These are phyloP conservation scores for Rusavskia elegans DNA, from an alignment of 495 filamentous ascomycete genomes.

Conservation along the genomic window DNA sequence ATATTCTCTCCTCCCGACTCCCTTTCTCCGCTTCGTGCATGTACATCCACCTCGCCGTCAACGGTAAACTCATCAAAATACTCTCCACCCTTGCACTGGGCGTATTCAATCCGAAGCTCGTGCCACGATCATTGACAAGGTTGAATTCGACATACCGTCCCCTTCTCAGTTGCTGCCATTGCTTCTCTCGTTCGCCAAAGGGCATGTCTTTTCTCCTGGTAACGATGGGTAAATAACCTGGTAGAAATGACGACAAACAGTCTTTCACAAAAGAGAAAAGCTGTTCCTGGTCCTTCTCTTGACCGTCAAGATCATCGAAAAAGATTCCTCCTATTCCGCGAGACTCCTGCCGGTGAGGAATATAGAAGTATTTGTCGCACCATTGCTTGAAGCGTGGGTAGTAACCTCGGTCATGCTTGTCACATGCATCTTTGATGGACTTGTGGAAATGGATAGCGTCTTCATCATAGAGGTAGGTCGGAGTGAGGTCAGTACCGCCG, in stretches of 20 bases:
- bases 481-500: constrained; percentile 86
- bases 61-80: constrained; percentile 90
- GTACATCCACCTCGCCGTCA: constrained; percentile 89
- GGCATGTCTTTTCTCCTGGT: constrained; percentile 78
- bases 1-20: constrained; percentile 56
- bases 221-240: constrained; percentile 83
- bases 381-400: constrained; percentile 94
- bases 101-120: constrained; percentile 84
- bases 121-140: constrained; percentile 91
- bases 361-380: constrained; percentile 95
- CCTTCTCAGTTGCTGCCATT: constrained; percentile 89
- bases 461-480: constrained; percentile 88
- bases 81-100: constrained; percentile 86
- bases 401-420: constrained; percentile 82
- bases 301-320: constrained; percentile 90
- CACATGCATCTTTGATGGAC: constrained; percentile 82
- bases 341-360: constrained; percentile 79
- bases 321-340: constrained; percentile 93
- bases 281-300: constrained; percentile 72
- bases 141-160: constrained; percentile 98
- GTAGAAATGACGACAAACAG: constrained; percentile 72
- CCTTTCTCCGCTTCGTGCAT: constrained; percentile 73
- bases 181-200: constrained; percentile 68
- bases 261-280: constrained; percentile 84
- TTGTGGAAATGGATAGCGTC: constrained; percentile 95